phyloP scores from a whole-genome alignment of 176 grass and related monocot genomes.

The Aegilops bicornis region DNA sequence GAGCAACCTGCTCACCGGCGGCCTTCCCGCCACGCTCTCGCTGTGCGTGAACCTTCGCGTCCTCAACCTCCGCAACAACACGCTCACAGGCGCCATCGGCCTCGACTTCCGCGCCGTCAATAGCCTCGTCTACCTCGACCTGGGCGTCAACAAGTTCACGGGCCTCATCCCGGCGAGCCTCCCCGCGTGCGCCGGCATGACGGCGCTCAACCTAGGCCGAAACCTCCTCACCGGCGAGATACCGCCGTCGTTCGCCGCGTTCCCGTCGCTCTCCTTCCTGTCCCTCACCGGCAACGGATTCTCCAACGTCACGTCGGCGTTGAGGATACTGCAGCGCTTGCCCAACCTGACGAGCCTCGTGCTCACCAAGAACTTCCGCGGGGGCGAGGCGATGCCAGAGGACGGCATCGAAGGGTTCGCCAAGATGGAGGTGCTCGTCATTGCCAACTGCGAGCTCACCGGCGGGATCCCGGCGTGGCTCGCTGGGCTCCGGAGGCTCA shows the following conservation, averaged over 20 bases:
- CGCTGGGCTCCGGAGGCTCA: slow-evolving; percentile 43
- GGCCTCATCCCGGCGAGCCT: slow-evolving; percentile 45
- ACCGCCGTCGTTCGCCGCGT: slow-evolving; percentile 38
- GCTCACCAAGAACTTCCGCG: slow-evolving; percentile 57
- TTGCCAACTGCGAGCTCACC: slow-evolving; percentile 49
- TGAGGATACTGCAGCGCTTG: slow-evolving; percentile 42
- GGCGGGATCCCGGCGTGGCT: slow-evolving; percentile 52
- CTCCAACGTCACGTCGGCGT: slow-evolving; percentile 53
- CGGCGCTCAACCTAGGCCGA: slow-evolving; percentile 55
- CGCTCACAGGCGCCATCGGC: slow-evolving; percentile 41
- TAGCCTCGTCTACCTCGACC: slow-evolving; percentile 49
- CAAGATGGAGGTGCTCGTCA: slow-evolving; percentile 48
- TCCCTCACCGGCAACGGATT: slow-evolving; percentile 63
- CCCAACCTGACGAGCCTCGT: slow-evolving; percentile 59
- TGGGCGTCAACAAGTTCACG: slow-evolving; percentile 42
- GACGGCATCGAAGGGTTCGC: slow-evolving; percentile 33
- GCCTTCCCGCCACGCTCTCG: slow-evolving; percentile 45
- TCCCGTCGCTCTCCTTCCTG: slow-evolving; percentile 49
- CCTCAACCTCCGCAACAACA: slow-evolving; percentile 60
- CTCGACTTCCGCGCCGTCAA: slow-evolving; percentile 39
- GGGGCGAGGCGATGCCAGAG: slow-evolving; percentile 39
- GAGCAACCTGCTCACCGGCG: slow-evolving; percentile 38
- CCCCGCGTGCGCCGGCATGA: slow-evolving; percentile 34
- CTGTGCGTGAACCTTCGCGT: slow-evolving; percentile 37
- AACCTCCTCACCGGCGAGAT: slow-evolving; percentile 58